Conservation (phyloP, 345 rosid genomes). For the Ailanthus altissimus region DNA sequence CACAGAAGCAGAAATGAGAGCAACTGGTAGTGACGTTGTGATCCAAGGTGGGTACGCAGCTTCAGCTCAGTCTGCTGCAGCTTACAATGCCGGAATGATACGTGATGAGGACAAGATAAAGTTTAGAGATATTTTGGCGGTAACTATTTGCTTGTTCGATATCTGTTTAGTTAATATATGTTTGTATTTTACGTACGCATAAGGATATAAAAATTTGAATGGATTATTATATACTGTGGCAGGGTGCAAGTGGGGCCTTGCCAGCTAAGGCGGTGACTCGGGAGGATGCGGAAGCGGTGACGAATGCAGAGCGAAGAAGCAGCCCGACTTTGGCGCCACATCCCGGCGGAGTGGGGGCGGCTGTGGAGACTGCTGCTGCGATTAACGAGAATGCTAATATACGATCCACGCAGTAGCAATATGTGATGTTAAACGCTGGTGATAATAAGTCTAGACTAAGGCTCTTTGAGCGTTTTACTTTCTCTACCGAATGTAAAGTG, state of each 20-base stretch:
- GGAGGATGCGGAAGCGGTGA: constrained; percentile 34
- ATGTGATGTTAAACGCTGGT: too few species aligned
- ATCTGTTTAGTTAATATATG: too few species aligned
- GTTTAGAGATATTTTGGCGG: constrained; percentile 29
- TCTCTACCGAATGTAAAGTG: too few species aligned
- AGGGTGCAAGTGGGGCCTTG: constrained; percentile 36
- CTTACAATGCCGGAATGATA: constrained; percentile 22
- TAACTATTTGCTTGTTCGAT: background rate
- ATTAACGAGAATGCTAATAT: constrained; percentile 14
- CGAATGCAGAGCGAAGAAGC: constrained; percentile 32
- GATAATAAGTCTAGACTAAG: too few species aligned
- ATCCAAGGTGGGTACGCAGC: constrained; percentile 28
- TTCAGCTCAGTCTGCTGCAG: constrained; percentile 33
- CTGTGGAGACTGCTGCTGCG: constrained; percentile 31
- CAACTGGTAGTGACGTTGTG: constrained; percentile 12
- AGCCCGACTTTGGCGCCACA: constrained; percentile 20
- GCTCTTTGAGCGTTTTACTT: too few species aligned
- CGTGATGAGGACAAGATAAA: constrained; percentile 28
- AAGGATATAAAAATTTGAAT: too few species aligned
- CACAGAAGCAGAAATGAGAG: constrained; percentile 22
- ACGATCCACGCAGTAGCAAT: background rate
- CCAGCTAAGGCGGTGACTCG: constrained; percentile 29
- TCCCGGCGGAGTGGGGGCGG: constrained; percentile 39
- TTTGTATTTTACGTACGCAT: too few species aligned
- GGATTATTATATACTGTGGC: background rate